Evolutionary conservation across 495 filamentous ascomycete genomes (phyloP).

Genomic region (Lasiosphaeria miniovina): DNA sequence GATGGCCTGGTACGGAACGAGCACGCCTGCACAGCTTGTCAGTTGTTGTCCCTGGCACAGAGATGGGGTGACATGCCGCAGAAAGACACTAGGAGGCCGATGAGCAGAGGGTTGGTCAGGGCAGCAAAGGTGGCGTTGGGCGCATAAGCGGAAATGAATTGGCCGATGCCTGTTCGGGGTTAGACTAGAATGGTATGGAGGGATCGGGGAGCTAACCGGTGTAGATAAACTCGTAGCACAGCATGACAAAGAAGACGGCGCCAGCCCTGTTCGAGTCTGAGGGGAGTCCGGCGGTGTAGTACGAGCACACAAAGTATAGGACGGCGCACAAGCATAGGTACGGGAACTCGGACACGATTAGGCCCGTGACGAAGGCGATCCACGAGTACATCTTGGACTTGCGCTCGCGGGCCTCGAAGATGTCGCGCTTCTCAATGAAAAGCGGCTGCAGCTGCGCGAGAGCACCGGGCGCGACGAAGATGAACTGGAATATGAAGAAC

Average conservation of each 20-base stretch:
- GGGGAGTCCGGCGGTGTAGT: constrained; percentile 56
- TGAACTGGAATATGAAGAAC: constrained; percentile 69
- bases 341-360: constrained; percentile 58
- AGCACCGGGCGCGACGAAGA: constrained; percentile 45
- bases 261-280: constrained; percentile 40
- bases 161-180: constrained; percentile 34
- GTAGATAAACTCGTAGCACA: constrained; percentile 48
- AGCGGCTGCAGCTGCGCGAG: constrained; percentile 64
- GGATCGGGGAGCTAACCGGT: constrained; percentile 14
- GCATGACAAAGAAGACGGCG: constrained; percentile 41
- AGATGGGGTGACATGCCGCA: constrained; percentile 30
- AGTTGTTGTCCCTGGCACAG: too few relatives aligned
- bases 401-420: constrained; percentile 70
- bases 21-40: constrained; percentile 22
- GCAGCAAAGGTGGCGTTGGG: constrained; percentile 54
- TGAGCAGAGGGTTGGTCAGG: constrained; percentile 50
- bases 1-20: constrained; percentile 51
- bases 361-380: constrained; percentile 52
- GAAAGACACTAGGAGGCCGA: constrained; percentile 50
- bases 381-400: constrained; percentile 75
- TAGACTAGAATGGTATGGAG: too few relatives aligned
- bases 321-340: constrained; percentile 54
- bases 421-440: constrained; percentile 62
- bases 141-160: constrained; percentile 45
- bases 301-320: constrained; percentile 58